Evolutionary conservation across 1,139 yeast species (phyloP), one percentile per base, ranked within the genome.

Genomic region (Candida sanyaensis): DNA sequence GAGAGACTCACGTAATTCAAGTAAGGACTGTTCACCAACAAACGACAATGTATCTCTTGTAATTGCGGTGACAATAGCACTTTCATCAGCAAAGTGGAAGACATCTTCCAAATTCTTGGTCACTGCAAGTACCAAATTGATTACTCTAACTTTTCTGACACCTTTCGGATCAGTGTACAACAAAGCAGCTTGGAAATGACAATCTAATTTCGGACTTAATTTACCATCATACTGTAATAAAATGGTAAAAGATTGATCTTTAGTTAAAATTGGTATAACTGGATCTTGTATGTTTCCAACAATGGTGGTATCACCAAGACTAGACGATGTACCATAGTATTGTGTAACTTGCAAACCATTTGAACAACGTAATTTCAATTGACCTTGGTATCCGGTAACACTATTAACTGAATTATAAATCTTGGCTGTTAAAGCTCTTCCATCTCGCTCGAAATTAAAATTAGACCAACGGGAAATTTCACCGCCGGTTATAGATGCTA

Each of bases 101-200:
- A 89, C 86, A 47, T 87, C 92, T 48, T 80, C 80, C 45, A 87
- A 72, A 47, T 88, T 78, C 54, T 85, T 88, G 7, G 95, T 81
- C 10, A 90, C 93, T 0, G 96, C 89, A 42, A 90, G 81, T n/a
- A 86, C 85, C 50, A 83, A 71, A 61, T 95, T 93, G 44, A 89
- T 80, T 9, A 91, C 91, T 55, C 99, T 78, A 10, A 93, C 95
- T 55, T 89, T 86, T 55, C 98, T 75, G 10, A 76, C 69, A 29
- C 99, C 99, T 46, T 75, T 74, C 3, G 75, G 62, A 45, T 92
- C 88, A 0, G 98, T 93, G 63, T 90, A 91, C 47, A 95, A 73
- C 40, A 93, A 58, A 0, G 98, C 98, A 1, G 90, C 88, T 68
- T 93, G 99, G 73, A 92, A 90, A 64, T 90, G 96, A 37, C 91